Conservation (phyloP, 2,329 filamentous ascomycete genomes). For the Aspergillus thermomutatus region DNA sequence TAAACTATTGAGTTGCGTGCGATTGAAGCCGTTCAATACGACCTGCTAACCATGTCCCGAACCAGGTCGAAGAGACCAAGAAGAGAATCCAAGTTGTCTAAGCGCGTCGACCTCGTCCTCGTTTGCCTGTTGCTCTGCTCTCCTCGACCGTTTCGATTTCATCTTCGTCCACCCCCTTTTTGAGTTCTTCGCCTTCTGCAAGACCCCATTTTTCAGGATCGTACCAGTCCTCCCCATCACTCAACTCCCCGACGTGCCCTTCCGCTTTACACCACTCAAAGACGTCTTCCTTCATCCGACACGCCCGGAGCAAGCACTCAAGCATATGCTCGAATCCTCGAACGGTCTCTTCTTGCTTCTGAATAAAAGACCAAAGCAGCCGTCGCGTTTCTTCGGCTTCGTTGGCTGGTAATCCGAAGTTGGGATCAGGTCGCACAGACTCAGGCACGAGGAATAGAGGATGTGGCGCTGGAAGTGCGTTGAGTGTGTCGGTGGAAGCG, state of each 20-base stretch:
- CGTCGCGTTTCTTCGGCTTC: slow-evolving; percentile 63
- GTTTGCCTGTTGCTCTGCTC: slow-evolving; percentile 37
- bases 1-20: not conserved
- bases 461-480: slow-evolving; percentile 44
- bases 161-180: slow-evolving; percentile 60
- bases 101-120: slow-evolving; percentile 37
- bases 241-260: slow-evolving; percentile 63
- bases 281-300: slow-evolving; percentile 58
- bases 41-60: not conserved
- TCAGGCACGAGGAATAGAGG: slow-evolving; percentile 57
- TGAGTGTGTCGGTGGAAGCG: slow-evolving; percentile 27
- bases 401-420: slow-evolving; percentile 54
- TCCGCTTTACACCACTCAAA: slow-evolving; percentile 61
- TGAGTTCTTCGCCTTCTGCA: slow-evolving; percentile 51
- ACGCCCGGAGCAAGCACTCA: slow-evolving; percentile 55
- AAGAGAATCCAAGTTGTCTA: slow-evolving; percentile 12
- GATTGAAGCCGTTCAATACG: not conserved
- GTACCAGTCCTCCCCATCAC: slow-evolving; percentile 67
- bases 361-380: slow-evolving; percentile 59
- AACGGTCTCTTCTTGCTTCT: slow-evolving; percentile 64
- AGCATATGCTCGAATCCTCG: slow-evolving; percentile 55
- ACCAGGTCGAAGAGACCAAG: not conserved
- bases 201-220: slow-evolving; percentile 60
- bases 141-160: slow-evolving; percentile 53
- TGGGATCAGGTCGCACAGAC: slow-evolving; percentile 49